Evolutionary conservation across 2,329 filamentous ascomycete genomes (phyloP).

Genomic region (Botrytis sinoallii): DNA sequence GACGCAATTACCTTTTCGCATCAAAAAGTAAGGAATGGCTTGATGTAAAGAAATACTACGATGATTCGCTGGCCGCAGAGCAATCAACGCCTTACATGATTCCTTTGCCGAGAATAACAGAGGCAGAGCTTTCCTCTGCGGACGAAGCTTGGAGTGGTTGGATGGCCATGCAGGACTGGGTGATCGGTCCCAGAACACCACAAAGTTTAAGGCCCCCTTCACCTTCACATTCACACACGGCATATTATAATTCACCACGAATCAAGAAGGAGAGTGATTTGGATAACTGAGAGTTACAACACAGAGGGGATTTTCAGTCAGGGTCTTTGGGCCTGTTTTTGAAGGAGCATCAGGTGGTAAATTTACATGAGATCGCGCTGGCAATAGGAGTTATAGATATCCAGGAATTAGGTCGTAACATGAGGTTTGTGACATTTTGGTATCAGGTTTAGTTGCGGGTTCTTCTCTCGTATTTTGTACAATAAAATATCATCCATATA

Average conservation of each 20-base stretch:
- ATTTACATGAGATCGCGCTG: neutral
- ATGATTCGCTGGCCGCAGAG: conserved; percentile 64
- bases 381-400: conserved; percentile 4
- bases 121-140: conserved; percentile 77
- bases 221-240: neutral
- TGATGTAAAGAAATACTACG: conserved; percentile 84
- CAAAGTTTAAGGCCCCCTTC: neutral
- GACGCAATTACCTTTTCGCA: conserved; percentile 91
- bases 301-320: neutral
- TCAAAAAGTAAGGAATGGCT: conserved; percentile 91
- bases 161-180: conserved; percentile 98
- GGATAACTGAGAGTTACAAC: neutral
- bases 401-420: neutral
- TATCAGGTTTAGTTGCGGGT: neutral
- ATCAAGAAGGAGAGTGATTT: conserved; percentile 11
- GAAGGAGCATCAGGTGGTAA: neutral
- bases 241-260: conserved; percentile 2
- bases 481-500: neutral
- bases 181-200: conserved; percentile 68
- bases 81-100: conserved; percentile 76
- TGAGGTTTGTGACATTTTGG: neutral
- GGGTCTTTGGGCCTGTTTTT: neutral
- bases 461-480: neutral
- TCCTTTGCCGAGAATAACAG: conserved; percentile 71
- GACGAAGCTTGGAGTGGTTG: conserved; percentile 90